phyloP scores from a whole-genome alignment of 208 protist genomes.

The Leishmania tarentolae region DNA sequence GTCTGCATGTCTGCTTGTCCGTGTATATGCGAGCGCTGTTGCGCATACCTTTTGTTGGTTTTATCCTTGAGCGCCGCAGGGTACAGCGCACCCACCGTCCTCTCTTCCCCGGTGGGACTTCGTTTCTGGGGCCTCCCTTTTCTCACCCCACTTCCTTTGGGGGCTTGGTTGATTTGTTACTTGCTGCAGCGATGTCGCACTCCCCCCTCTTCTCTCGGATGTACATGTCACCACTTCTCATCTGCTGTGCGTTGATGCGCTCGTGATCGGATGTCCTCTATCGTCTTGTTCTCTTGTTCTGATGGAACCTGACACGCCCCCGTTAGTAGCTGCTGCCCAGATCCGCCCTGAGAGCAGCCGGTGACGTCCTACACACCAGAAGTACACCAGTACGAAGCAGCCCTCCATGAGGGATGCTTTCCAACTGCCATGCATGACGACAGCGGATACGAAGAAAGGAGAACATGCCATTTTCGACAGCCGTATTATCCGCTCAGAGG shows the following conservation, averaged over 20 bases:
- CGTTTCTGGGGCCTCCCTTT: background rate
- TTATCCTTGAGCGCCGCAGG: background rate
- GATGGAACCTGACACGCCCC: background rate
- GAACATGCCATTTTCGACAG: background rate
- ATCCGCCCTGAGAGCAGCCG: background rate
- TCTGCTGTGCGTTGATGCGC: background rate
- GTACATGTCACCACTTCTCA: constrained; percentile 2
- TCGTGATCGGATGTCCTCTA: no score
- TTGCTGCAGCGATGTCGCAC: background rate
- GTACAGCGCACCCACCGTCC: background rate
- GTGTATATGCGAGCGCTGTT: background rate
- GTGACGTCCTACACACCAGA: background rate
- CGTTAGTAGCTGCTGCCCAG: background rate
- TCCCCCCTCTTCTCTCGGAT: background rate
- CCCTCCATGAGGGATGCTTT: background rate
- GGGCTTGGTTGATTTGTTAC: background rate
- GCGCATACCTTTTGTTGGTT: background rate
- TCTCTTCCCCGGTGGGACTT: background rate
- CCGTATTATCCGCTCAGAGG: background rate
- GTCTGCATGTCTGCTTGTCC: background rate
- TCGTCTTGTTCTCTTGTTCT: background rate
- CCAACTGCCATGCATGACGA: background rate
- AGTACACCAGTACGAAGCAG: background rate
- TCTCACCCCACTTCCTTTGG: background rate
- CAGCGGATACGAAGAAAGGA: background rate